Base-by-base conservation (phyloP, 176 grass and related monocot species). In the Triticum urartu region DNA sequence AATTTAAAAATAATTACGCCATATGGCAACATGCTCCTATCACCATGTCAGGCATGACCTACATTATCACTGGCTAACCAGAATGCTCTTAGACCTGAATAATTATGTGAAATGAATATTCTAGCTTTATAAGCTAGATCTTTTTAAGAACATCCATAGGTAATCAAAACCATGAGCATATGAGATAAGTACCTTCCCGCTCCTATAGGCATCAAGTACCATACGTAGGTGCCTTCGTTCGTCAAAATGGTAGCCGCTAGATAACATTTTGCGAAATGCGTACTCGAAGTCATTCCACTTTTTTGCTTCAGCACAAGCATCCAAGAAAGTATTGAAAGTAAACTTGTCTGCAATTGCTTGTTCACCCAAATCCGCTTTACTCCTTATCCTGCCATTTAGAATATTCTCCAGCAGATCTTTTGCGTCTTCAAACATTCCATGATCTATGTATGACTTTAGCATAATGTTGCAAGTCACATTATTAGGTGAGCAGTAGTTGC, bases 311-410 rank as follows among this genome's bases (percentile, higher is more conserved):
- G 86, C 93, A 82, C 93, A 95, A 68, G 88, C 90, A 64, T 98
- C 93, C 68, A 95, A 91, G 88, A 98, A 95, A 82, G 79, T 98
- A 89, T 98, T 95, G 85, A 94, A 98, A 77, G 93, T 95, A 88
- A 92, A 95, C 81, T 94, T 98, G 93, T 98, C 93, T 42, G 93
- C 91, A 82, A 82, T 15, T 72, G 90, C 84, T 68, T 80, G 92
- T 68, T 86, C 47, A 76, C 35, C 84, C 21, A 33, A 77, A 89
- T 87, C 87, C 64, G 5, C 65, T 90, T 81, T 90, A 15, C 86
- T 87, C 52, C 17, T 85, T 81, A 92, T 88, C 71, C 80, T 89
- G 69, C 90, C 76, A n/a, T 89, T 82, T 69, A 92, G 81, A 82
- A 95, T 94, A 73, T 92, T 89, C 36, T 83, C 65, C 87, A 98